These are phyloP conservation scores for Mycena epipterygia DNA, from an alignment of 768 basidiomycete genomes.

Conservation along the genomic window DNA sequence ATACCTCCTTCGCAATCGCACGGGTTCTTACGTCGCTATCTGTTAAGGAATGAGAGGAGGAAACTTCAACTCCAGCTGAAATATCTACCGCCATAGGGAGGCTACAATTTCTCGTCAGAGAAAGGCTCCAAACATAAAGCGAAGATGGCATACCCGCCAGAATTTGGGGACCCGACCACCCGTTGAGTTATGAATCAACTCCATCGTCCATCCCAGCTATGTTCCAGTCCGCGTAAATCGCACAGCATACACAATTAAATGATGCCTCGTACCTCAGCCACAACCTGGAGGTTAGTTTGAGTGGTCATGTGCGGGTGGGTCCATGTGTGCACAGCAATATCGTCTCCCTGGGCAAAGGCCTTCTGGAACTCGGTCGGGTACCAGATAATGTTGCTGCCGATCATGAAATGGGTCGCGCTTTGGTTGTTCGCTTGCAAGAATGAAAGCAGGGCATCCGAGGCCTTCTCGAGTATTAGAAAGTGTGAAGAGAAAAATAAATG, in stretches of 20 bases:
- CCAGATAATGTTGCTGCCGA: constrained; percentile 80
- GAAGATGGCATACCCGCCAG: too few species aligned
- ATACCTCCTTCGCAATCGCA: constrained; percentile 86
- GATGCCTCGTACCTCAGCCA: constrained; percentile 65
- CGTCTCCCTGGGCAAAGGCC: constrained; percentile 62
- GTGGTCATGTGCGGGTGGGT: constrained; percentile 88
- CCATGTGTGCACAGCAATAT: constrained; percentile 75
- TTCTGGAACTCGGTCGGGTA: constrained; percentile 68
- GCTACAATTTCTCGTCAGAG: constrained; percentile 5
- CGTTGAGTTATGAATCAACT: constrained; percentile 83
- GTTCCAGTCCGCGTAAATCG: not conserved
- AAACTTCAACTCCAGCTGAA: too few species aligned
- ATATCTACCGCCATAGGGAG: constrained; percentile 23
- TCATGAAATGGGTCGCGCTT: constrained; percentile 89
- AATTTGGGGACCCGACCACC: constrained; percentile 76
- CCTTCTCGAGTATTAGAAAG: constrained; percentile 40
- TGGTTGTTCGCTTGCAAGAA: constrained; percentile 76
- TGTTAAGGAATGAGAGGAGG: not conserved
- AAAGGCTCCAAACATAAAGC: not conserved
- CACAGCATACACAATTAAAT: not conserved
- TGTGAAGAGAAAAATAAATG: not conserved
- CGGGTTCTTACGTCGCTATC: constrained; percentile 66
- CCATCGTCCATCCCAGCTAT: constrained; percentile 84
- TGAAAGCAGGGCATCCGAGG: constrained; percentile 65
- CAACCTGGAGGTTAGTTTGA: constrained; percentile 72